Evolutionary conservation across 108 stramenopile species (phyloP), one percentile per base, ranked within the genome.

Genomic region (Nitzschia putrida): DNA sequence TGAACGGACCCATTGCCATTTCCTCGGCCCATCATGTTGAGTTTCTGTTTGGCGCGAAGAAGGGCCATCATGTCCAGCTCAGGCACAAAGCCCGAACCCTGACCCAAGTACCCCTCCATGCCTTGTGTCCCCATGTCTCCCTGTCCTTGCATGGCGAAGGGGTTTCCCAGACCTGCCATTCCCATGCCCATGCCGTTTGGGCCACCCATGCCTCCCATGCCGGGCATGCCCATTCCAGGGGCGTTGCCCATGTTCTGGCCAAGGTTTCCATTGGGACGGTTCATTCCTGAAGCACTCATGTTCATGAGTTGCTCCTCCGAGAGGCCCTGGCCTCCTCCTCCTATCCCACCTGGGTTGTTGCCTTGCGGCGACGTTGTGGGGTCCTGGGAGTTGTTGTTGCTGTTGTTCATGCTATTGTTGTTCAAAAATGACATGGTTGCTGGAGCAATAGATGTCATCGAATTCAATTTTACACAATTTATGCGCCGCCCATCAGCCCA

Each of bases 41-140:
- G 63, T 22, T 73, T 73, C 45, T 73, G 61, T 64, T 73, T 73
- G 72, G 72, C 72, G 26, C 72, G 72, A 45, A 64, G 63, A 14
- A 73, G 64, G 5, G 72, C 72, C 55, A 73, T 64, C 72, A 73
- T 73, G 55, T 73, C 72, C 25, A 66, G 50, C 14, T 66, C 65
- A 11, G 65, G 65, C 14, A 66, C 65, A 38, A 66, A 66, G 2
- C 52, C 52, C 9, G 43, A 20, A 24, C 47, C 47, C 45, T 49
- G 43, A n/a, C 63, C 63, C 22, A 64, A 9, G 65, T 38, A 66
- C 12, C 29, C 51, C 29, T 66, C 65, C 65, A 66, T 53, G 10
- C 63, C 43, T 21, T 22, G 43, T 10, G 39, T 26, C 34, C 51
- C 65, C 65, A 66, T 66, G 7, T 53, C 65, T 3, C 65, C 65